These are phyloP conservation scores for Fusarium abutilonis DNA, from an alignment of 2,329 filamentous ascomycete species.

Conservation along the genomic window DNA sequence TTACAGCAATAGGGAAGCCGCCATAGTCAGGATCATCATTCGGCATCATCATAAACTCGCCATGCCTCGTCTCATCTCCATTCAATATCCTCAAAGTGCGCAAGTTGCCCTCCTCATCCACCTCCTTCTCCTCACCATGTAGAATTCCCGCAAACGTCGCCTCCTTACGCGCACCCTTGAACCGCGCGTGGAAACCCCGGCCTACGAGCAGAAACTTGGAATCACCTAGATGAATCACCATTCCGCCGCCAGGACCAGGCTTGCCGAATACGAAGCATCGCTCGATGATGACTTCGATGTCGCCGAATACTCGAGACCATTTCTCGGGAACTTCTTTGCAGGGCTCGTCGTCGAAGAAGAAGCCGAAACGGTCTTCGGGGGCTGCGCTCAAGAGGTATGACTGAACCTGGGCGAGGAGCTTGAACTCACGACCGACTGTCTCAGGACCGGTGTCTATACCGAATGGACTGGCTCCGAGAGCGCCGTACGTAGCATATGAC, in stretches of 20 bases:
- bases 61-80: conserved; percentile 56
- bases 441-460: conserved; percentile 51
- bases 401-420: conserved; percentile 41
- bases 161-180: conserved; percentile 46
- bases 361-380: conserved; percentile 50
- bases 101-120: conserved; percentile 49
- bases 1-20: conserved; percentile 64
- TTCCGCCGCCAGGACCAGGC: conserved; percentile 50
- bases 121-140: conserved; percentile 50
- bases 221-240: conserved; percentile 52
- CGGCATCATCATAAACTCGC: conserved; percentile 63
- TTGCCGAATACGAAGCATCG: conserved; percentile 55
- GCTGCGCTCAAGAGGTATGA: conserved; percentile 44
- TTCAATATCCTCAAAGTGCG: conserved; percentile 50
- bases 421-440: too few species aligned
- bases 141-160: conserved; percentile 54
- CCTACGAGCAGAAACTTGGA: conserved; percentile 52
- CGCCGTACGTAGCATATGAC: conserved; percentile 53
- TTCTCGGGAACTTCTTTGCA: conserved; percentile 18
- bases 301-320: conserved; percentile 46
- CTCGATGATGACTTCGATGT: conserved; percentile 51
- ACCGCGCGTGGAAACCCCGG: conserved; percentile 52
- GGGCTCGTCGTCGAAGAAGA: conserved; percentile 51
- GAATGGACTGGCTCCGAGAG: conserved; percentile 54
- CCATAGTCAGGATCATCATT: conserved; percentile 66